These are phyloP conservation scores for Cerrena zonata DNA, from an alignment of 1,284 basidiomycete genomes.

Conservation along the genomic window DNA sequence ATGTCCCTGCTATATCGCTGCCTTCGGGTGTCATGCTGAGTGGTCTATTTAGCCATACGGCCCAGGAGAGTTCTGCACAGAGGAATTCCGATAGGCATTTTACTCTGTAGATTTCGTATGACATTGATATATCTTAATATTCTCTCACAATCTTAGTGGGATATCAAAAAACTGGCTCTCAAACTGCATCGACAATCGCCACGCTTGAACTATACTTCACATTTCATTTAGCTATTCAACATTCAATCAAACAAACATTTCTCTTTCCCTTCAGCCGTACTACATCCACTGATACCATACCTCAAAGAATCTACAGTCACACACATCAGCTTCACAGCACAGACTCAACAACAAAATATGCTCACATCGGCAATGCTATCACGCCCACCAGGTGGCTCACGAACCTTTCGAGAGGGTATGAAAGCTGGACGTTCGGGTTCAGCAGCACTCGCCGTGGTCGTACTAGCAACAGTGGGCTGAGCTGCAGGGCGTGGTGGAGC, in stretches of 20 bases:
- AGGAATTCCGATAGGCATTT: conserved; percentile 79
- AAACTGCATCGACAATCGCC: too few species aligned
- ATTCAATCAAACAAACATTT: too few species aligned
- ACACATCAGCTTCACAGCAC: conserved; percentile 3
- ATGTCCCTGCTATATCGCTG: conserved; percentile 18
- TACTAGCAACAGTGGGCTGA: background rate
- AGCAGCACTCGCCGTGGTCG: conserved; percentile 10
- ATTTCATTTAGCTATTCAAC: too few species aligned
- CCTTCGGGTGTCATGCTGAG: background rate
- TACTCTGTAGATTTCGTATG: background rate
- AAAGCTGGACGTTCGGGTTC: conserved; percentile 40
- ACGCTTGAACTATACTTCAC: too few species aligned
- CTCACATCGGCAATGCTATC: conserved; percentile 56
- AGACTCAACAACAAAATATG: background rate
- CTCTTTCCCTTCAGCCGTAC: too few species aligned
- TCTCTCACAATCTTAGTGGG: too few species aligned
- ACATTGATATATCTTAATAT: too few species aligned
- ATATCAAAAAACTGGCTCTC: too few species aligned
- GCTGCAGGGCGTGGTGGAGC: conserved; percentile 20
- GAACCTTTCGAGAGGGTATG: conserved; percentile 58
- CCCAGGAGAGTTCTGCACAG: conserved; percentile 82
- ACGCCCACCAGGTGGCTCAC: conserved; percentile 47
- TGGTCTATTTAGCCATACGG: conserved; percentile 72
- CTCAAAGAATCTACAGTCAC: conserved; percentile 1
- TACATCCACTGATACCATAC: too few species aligned